phyloP scores from a whole-genome alignment of 2,329 filamentous ascomycete species.

The Nothopassalora personata region DNA sequence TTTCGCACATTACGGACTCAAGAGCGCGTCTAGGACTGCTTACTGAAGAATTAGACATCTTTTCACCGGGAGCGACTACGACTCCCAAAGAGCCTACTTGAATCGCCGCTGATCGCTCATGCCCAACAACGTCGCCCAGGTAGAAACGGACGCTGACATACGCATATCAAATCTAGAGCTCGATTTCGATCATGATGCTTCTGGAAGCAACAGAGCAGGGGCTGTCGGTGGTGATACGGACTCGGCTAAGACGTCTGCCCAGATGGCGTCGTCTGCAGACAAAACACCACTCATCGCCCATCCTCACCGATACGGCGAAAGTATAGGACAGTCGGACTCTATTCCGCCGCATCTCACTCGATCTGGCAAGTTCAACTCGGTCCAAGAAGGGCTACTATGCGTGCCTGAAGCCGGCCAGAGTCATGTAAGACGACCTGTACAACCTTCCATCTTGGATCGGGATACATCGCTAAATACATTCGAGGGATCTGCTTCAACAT shows the following conservation, averaged over 20 bases:
- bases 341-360: neutral
- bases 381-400: conserved; percentile 5
- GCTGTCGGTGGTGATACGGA: neutral
- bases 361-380: neutral
- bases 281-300: neutral
- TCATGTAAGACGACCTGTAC: conserved; percentile 5
- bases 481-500: conserved; percentile 10
- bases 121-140: neutral
- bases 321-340: neutral
- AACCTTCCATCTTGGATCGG: conserved; percentile 35
- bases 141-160: conserved; percentile 2
- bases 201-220: neutral
- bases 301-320: neutral
- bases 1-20: neutral
- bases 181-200: conserved; percentile 2
- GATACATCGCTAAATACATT: conserved; percentile 32
- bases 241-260: neutral
- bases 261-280: conserved; percentile 1
- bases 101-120: neutral
- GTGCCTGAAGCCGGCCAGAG: conserved; percentile 7
- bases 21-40: neutral
- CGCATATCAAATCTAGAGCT: conserved; percentile 1
- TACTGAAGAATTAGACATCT: conserved; percentile 2
- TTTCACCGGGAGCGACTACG: neutral
- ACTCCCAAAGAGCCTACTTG: conserved; percentile 3